Evolutionary conservation across 495 filamentous ascomycete genomes (phyloP).

Genomic region (Aspergillus homomorphus): DNA sequence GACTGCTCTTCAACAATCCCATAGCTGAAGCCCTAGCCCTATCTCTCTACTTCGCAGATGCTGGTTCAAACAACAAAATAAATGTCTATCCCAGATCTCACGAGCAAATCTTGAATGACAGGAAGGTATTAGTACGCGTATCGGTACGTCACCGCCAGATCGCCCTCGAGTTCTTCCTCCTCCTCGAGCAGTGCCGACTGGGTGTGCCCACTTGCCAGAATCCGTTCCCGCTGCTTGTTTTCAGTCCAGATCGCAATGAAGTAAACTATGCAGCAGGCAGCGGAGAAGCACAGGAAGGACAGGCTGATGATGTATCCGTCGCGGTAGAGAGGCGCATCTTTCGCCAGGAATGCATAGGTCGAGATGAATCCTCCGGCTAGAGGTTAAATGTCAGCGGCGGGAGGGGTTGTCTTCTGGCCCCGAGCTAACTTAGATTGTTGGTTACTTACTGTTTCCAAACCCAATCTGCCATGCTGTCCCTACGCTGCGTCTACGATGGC

Average conservation of each 20-base stretch:
- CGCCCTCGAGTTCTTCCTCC: conserved; percentile 35
- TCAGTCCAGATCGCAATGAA: conserved; percentile 54
- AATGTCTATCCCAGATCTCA: not conserved
- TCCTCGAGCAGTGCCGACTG: conserved; percentile 21
- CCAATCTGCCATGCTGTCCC: conserved; percentile 88
- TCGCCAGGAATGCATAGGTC: conserved; percentile 73
- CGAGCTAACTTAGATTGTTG: conserved; percentile 59
- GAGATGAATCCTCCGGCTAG: conserved; percentile 78
- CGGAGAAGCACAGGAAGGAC: conserved; percentile 67
- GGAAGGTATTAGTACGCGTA: conserved; percentile 32
- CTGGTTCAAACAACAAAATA: not conserved
- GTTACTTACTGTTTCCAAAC: conserved; percentile 72
- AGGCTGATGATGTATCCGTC: conserved; percentile 78
- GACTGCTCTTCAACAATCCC: not conserved
- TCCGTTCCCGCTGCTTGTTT: conserved; percentile 60
- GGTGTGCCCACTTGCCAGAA: conserved; percentile 19
- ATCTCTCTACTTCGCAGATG: conserved; percentile 4
- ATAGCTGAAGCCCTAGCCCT: conserved; percentile 13
- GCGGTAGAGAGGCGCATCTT: conserved; percentile 63
- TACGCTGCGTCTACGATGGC: conserved; percentile 78
- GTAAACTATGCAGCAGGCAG: conserved; percentile 59
- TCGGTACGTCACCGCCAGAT: conserved; percentile 41
- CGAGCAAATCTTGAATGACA: not conserved
- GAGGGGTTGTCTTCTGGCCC: conserved; percentile 58
- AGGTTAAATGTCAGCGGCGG: conserved; percentile 10